Conservation (phyloP, 306 rosid genomes). For the Vigna nakashimae region DNA sequence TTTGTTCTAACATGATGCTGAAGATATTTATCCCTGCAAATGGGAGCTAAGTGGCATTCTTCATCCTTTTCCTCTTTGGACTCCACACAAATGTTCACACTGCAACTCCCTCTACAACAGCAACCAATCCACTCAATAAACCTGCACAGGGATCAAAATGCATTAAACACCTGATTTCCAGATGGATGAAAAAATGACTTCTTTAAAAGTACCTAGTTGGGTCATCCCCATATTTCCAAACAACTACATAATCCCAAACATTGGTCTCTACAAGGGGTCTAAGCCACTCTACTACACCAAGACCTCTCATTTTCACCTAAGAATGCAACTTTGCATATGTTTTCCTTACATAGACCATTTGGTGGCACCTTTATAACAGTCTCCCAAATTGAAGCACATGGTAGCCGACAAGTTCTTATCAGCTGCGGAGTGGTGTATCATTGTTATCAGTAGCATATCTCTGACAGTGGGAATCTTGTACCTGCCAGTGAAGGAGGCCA, state of each 20-base stretch:
- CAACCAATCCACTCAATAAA: slow-evolving; percentile 82
- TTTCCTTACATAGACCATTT: slow-evolving; percentile 3
- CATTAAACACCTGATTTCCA: background rate
- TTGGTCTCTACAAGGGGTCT: slow-evolving; percentile 63
- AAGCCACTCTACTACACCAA: slow-evolving; percentile 56
- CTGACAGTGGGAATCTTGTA: slow-evolving; percentile 49
- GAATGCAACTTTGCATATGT: slow-evolving; percentile 18
- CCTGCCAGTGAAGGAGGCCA: slow-evolving; percentile 36
- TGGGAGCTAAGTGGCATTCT: slow-evolving; percentile 26
- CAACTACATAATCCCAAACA: slow-evolving; percentile 72
- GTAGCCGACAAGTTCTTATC: slow-evolving; percentile 50
- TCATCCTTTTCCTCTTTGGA: slow-evolving; percentile 52
- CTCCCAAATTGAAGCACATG: slow-evolving; percentile 52
- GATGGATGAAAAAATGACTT: background rate
- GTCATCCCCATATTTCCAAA: slow-evolving; percentile 82
- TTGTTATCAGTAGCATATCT: slow-evolving; percentile 49
- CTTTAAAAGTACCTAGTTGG: slow-evolving; percentile 49
- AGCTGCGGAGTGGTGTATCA: slow-evolving; percentile 38
- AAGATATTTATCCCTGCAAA: slow-evolving; percentile 63
- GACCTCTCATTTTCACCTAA: slow-evolving; percentile 46
- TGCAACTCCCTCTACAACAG: slow-evolving; percentile 65
- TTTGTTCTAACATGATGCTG: slow-evolving; percentile 66
- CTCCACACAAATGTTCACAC: slow-evolving; percentile 34
- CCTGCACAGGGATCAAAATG: slow-evolving; percentile 43
- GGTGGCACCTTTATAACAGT: slow-evolving; percentile 12